A percentile compares a stretch with the other conserved stretches of the same genome.
Evolutionary conservation across 257 asterid genomes (phyloP).

Genomic region (Nicotiana otophora): DNA sequence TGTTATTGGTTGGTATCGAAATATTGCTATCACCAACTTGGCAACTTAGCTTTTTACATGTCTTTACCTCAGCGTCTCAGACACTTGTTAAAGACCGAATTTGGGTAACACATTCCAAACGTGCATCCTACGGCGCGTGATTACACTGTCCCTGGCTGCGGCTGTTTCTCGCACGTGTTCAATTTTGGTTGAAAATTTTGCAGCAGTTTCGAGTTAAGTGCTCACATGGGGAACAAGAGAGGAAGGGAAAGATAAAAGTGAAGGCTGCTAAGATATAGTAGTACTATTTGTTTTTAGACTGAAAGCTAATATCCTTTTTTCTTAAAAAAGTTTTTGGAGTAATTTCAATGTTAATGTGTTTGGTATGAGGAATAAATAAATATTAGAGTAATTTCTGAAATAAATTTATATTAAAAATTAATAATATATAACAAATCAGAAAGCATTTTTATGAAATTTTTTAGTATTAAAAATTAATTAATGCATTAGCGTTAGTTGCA

Average conservation of each 20-base stretch:
- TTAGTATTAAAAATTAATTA: no score
- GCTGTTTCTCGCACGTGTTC: not conserved
- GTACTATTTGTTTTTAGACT: not conserved
- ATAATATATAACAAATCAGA: no score
- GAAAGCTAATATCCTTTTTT: not conserved
- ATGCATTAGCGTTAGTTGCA: no score
- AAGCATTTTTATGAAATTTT: no score
- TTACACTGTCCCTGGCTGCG: constrained; percentile 12
- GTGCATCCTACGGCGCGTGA: constrained; percentile 25
- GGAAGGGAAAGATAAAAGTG: not conserved
- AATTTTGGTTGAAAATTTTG: not conserved
- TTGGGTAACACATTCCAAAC: constrained; percentile 3
- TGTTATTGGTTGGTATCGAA: constrained; percentile 23
- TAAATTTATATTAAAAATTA: no score
- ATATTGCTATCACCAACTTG: constrained; percentile 15
- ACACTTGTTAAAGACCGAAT: not conserved
- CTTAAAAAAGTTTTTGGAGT: not conserved
- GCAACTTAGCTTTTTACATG: constrained; percentile 16
- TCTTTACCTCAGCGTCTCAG: constrained; percentile 13
- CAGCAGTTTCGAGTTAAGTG: constrained; percentile 27
- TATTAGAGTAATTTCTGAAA: no score
- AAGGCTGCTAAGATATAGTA: not conserved
- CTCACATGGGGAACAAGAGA: constrained; percentile 19
- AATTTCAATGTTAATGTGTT: not conserved
- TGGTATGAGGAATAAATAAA: no score